Conservation (phyloP, 1,284 basidiomycete genomes). For the Inonotus hispidus region DNA sequence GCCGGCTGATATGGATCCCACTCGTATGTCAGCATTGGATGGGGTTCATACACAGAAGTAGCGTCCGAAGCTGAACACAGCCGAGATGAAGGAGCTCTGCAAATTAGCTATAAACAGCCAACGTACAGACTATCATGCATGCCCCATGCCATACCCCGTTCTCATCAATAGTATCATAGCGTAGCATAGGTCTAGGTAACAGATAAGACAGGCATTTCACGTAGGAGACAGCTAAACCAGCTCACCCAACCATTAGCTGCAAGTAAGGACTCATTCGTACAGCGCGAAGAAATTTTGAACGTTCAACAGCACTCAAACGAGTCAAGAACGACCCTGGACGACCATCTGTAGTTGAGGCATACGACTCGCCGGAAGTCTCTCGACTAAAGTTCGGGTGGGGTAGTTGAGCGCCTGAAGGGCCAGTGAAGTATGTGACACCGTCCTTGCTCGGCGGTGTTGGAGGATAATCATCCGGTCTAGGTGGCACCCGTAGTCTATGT, state of each 20-base stretch:
- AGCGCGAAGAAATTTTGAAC: conserved; percentile 48
- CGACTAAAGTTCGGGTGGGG: conserved; percentile 29
- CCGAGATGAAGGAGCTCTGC: not conserved
- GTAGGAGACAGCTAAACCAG: not conserved
- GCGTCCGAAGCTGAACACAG: conserved; percentile 55
- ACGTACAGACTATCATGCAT: conserved; percentile 79
- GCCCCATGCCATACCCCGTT: conserved; percentile 81
- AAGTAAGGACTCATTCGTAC: conserved; percentile 68
- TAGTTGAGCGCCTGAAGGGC: not conserved
- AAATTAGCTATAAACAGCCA: not conserved
- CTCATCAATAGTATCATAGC: conserved; percentile 85
- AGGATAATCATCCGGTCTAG: conserved; percentile 32
- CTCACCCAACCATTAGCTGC: conserved; percentile 24
- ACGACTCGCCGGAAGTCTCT: conserved; percentile 34
- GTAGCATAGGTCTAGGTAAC: conserved; percentile 66
- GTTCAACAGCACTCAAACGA: conserved; percentile 52
- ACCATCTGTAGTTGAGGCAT: conserved; percentile 1
- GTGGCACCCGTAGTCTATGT: conserved; percentile 21
- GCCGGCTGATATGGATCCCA: conserved; percentile 58
- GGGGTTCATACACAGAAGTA: conserved; percentile 74
- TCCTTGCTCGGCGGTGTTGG: conserved; percentile 19
- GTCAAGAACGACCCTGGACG: conserved; percentile 10
- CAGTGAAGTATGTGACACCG: conserved; percentile 15
- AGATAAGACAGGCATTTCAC: not conserved
- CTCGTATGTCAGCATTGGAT: conserved; percentile 69